Evolutionary conservation across 495 filamentous ascomycete genomes (phyloP).

Genomic region (Lasiosphaeria miniovina): DNA sequence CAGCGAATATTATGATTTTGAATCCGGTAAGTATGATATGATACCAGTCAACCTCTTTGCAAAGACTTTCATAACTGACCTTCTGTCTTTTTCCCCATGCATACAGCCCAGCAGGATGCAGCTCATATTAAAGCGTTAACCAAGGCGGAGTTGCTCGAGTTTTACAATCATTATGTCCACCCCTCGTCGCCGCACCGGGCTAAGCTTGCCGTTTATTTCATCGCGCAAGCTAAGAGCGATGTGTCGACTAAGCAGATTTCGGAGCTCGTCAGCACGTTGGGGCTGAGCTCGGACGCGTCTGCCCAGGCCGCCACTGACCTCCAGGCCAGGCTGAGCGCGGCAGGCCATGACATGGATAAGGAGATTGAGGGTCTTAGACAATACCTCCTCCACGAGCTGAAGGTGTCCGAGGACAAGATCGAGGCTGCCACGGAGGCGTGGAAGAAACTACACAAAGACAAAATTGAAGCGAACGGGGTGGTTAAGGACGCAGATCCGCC

Average conservation of each 20-base stretch:
- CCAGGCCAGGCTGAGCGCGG: constrained; percentile 34
- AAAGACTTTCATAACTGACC: not conserved
- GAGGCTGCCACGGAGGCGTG: constrained; percentile 30
- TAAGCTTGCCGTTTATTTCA: constrained; percentile 79
- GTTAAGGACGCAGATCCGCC: constrained; percentile 41
- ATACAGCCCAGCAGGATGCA: constrained; percentile 69
- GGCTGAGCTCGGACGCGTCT: constrained; percentile 17
- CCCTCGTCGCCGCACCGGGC: constrained; percentile 70
- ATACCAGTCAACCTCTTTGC: not conserved
- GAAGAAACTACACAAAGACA: constrained; percentile 51
- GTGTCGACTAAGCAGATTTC: constrained; percentile 52
- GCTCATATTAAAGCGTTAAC: constrained; percentile 68
- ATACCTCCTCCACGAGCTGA: constrained; percentile 33
- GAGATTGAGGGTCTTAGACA: constrained; percentile 34
- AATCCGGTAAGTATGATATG: constrained; percentile 59
- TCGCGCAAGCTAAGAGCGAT: constrained; percentile 60
- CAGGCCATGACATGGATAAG: constrained; percentile 30
- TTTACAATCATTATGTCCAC: constrained; percentile 73
- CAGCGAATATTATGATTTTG: constrained; percentile 86
- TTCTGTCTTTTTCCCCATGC: constrained; percentile 2
- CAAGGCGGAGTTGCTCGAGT: constrained; percentile 74
- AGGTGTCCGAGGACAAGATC: constrained; percentile 35
- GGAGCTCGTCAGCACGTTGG: constrained; percentile 44
- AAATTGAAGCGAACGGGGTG: constrained; percentile 34
- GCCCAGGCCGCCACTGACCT: constrained; percentile 30